Evolutionary conservation across 2,329 filamentous ascomycete genomes (phyloP).

Genomic region (Conoideocrella luteorostrata): DNA sequence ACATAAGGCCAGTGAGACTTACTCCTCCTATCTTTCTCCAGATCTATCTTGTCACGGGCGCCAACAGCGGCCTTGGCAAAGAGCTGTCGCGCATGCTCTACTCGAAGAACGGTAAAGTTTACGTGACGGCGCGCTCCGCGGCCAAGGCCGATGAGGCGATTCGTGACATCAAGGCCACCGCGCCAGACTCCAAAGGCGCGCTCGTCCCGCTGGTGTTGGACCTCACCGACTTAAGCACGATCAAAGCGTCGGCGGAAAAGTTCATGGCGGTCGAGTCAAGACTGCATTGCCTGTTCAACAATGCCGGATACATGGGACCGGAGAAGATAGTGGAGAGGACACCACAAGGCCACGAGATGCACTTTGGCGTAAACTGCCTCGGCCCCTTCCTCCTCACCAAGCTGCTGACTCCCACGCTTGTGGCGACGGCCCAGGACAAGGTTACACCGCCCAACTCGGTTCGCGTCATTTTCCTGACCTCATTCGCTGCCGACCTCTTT

Average conservation of each 20-base stretch:
- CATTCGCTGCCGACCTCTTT: too few relatives aligned
- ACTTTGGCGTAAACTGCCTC: too few relatives aligned
- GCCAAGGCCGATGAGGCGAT: conserved; percentile 36
- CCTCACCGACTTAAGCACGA: conserved; percentile 23
- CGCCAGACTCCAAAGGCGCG: conserved; percentile 27
- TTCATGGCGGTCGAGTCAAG: conserved; percentile 17
- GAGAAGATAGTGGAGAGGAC: too few relatives aligned
- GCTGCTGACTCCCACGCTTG: too few relatives aligned
- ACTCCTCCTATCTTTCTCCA: conserved; percentile 13
- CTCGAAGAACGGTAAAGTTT: conserved; percentile 41
- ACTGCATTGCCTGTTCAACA: conserved; percentile 33
- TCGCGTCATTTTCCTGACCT: too few relatives aligned
- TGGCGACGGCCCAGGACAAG: too few relatives aligned
- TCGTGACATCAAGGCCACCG: conserved; percentile 23
- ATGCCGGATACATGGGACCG: conserved; percentile 33
- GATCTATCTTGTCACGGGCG: conserved; percentile 42
- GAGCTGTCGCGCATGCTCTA: conserved; percentile 48
- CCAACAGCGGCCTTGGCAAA: conserved; percentile 34
- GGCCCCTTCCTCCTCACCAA: too few relatives aligned
- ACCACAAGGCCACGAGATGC: too few relatives aligned
- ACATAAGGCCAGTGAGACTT: too few relatives aligned
- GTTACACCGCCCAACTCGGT: too few relatives aligned
- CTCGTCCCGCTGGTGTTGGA: conserved; percentile 36
- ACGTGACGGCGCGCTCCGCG: conserved; percentile 39
- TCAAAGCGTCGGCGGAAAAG: conserved; percentile 19